These are phyloP conservation scores for Verticillium nonalfalfae DNA, from an alignment of 2,329 filamentous ascomycete species.

Conservation along the genomic window DNA sequence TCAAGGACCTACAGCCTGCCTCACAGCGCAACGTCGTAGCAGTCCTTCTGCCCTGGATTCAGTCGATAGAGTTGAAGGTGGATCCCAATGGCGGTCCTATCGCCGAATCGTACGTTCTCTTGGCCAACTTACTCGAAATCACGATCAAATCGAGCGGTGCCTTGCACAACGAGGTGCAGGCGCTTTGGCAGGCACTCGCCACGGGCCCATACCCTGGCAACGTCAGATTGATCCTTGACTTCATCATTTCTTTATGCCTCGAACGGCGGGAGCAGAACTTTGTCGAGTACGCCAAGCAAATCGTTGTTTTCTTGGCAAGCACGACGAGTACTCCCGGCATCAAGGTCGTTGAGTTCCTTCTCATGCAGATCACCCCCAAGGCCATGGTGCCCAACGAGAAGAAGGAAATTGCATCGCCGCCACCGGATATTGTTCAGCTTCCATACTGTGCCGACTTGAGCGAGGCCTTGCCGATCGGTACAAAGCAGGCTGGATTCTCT, in stretches of 20 bases:
- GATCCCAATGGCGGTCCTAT: conserved; percentile 90
- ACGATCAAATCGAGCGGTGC: conserved; percentile 86
- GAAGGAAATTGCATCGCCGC: conserved; percentile 58
- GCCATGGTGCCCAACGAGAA: conserved; percentile 96
- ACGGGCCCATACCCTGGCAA: conserved; percentile 91
- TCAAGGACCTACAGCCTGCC: conserved; percentile 76
- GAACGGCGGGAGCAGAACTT: conserved; percentile 97
- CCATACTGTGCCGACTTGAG: conserved; percentile 87
- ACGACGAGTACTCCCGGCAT: conserved; percentile 67
- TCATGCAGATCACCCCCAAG: conserved; percentile 86
- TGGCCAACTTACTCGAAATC: conserved; percentile 92
- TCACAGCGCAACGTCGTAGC: conserved; percentile 92
- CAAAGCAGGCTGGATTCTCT: conserved; percentile 89
- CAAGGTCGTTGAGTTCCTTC: conserved; percentile 88
- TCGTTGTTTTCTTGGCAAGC: conserved; percentile 91
- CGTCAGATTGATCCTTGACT: conserved; percentile 89
- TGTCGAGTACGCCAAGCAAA: conserved; percentile 95
- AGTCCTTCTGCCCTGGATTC: conserved; percentile 92
- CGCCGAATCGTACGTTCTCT: conserved; percentile 85
- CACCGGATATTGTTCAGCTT: conserved; percentile 65
- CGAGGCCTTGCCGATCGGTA: conserved; percentile 74
- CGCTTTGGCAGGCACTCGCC: conserved; percentile 91
- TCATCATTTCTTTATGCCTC: conserved; percentile 89
- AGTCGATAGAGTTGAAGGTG: conserved; percentile 84
- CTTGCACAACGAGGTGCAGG: conserved; percentile 94